Conservation (phyloP, 129 eudicot genomes). For the Pulicaria dysenterica region DNA sequence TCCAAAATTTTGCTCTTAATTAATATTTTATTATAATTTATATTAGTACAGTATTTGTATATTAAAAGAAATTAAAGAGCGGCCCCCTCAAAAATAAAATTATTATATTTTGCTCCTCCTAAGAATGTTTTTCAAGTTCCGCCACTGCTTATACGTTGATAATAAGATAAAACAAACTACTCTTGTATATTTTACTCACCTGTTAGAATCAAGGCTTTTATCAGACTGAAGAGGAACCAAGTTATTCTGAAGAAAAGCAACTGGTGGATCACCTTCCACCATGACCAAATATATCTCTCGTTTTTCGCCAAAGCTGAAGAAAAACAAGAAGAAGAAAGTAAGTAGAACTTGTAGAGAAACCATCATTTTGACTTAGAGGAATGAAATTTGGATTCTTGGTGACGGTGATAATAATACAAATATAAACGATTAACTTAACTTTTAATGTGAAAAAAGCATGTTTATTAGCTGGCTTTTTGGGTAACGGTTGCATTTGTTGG, state of each 20-base stretch:
- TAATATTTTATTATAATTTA: too few relatives aligned
- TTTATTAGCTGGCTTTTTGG: constrained; percentile 22
- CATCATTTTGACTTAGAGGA: constrained; percentile 8
- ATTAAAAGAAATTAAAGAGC: too few relatives aligned
- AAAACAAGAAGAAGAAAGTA: constrained; percentile 11
- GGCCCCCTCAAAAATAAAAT: too few relatives aligned
- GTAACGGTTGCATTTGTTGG: constrained; percentile 30
- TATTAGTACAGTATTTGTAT: too few relatives aligned
- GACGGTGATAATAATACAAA: background rate
- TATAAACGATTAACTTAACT: constrained; percentile 15
- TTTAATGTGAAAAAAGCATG: constrained; percentile 47
- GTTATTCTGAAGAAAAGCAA: constrained; percentile 52
- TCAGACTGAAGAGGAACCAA: constrained; percentile 7
- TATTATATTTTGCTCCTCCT: too few relatives aligned
- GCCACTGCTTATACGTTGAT: too few relatives aligned
- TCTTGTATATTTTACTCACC: constrained; percentile 29
- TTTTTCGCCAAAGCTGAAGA: constrained; percentile 43
- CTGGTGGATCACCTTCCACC: constrained; percentile 76
- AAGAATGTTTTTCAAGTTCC: too few relatives aligned
- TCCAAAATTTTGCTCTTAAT: too few relatives aligned
- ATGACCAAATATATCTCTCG: constrained; percentile 64
- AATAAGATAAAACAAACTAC: too few relatives aligned
- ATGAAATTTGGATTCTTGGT: background rate
- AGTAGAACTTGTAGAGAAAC: constrained; percentile 23
- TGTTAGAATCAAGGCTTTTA: constrained; percentile 30